Conservation (phyloP, 164 flowering plant genomes). For the Kalanchoe fedtschenkoi region DNA sequence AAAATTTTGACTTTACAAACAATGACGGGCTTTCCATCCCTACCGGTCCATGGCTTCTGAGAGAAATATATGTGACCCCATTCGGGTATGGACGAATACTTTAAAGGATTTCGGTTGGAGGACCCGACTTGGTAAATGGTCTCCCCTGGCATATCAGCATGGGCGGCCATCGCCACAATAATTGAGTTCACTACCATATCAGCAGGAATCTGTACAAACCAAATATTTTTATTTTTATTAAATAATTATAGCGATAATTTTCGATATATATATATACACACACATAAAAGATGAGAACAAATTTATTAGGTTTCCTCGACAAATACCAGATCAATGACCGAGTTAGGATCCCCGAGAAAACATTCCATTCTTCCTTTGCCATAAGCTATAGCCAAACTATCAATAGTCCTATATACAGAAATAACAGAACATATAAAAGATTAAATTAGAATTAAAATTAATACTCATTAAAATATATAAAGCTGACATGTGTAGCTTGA, state of each 20-base stretch:
- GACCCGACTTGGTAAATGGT: constrained; percentile 26
- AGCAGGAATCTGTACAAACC: constrained; percentile 24
- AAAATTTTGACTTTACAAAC: constrained; percentile 24
- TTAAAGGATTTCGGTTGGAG: constrained; percentile 22
- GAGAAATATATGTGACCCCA: constrained; percentile 16
- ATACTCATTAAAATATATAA: no score
- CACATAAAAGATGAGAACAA: no score
- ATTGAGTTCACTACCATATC: constrained; percentile 19
- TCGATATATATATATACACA: no score
- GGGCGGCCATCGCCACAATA: constrained; percentile 11
- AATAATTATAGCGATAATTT: no score
- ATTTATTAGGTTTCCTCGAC: no score
- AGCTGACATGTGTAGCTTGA: not conserved
- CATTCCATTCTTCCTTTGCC: no score
- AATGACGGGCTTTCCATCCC: constrained; percentile 41
- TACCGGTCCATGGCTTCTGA: constrained; percentile 35
- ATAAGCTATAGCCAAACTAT: constrained; percentile 42
- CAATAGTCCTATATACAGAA: constrained; percentile 43
- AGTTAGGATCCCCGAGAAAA: constrained; percentile 30
- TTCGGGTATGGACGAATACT: constrained; percentile 4
- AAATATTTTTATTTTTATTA: no score
- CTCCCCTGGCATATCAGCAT: constrained; percentile 6
- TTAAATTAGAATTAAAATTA: no score
- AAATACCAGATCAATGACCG: constrained; percentile 45
- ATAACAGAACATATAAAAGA: not conserved